Base-by-base conservation (phyloP, 148 eudicot species). In the Rhododendron griersonianum region DNA sequence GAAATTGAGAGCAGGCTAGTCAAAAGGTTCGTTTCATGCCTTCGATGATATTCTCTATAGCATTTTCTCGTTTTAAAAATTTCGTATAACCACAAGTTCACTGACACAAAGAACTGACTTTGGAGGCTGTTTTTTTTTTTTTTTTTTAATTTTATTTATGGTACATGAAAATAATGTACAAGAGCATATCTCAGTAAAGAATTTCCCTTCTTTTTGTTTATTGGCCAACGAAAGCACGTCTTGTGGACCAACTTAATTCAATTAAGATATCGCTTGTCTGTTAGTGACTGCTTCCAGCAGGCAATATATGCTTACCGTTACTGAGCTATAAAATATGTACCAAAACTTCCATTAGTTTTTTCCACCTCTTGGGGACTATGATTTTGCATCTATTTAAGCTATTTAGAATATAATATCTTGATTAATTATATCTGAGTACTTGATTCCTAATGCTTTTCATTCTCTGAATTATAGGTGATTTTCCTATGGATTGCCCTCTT, bases 401-500 rank as follows among this genome's bases (percentile, higher is more conserved):
- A 79, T 33, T 59, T 30, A 15, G 80, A 25, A 21, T 50, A 48
- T 28, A 45, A 7, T 19, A 57, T 11, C 28, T 44, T 81, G 3
- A 55, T 63, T n/a, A 39, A 39, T 25, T 28, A 71, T 33, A 15
- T 33, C 41, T 63, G 61, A 67, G 59, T 84, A 59, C 53, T 30
- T 83, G 55, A 87, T 77, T 59, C 80, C 82, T 30, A 33, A 53
- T 78, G 16, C 65, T 86, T 78, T 41, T 51, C 16, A 28, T 75
- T 77, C 30, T 85, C 15, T 86, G 84, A 85, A 90, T 79, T 47
- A 86, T 48, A 95, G 99, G 99, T 89, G 99, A 97, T 83, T 97
- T 97, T 92, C 99, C 99, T 71, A 97, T 97, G 99, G 98, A 97
- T 88, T 97, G 99, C 92, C 99, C 99, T 67, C 99, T 97, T 89